Conservation (phyloP, 2,329 filamentous ascomycete species). For the Pyrenophora tritici-repentis region DNA sequence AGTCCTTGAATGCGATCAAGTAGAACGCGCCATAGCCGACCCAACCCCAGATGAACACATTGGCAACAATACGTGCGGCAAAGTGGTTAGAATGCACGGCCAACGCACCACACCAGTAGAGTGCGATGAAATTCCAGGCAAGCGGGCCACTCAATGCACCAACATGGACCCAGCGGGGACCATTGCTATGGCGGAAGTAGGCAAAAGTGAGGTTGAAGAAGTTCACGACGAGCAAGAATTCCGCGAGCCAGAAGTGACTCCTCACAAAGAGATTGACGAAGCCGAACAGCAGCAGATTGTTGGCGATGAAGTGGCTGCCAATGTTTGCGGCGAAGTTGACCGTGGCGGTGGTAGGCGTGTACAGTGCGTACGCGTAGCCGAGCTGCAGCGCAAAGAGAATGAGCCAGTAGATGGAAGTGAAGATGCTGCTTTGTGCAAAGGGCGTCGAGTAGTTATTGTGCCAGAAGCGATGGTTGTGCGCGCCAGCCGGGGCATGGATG, state of each 20-base stretch:
- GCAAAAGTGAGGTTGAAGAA: conserved; percentile 78
- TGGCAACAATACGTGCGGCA: conserved; percentile 78
- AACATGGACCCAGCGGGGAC: conserved; percentile 75
- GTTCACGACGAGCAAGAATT: conserved; percentile 77
- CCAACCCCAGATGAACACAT: conserved; percentile 86
- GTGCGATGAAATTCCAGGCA: conserved; percentile 82
- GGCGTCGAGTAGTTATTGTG: conserved; percentile 74
- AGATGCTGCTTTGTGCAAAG: conserved; percentile 72
- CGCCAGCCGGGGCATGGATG: conserved; percentile 67
- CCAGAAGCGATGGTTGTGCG: conserved; percentile 67
- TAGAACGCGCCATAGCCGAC: conserved; percentile 78
- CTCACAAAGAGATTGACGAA: conserved; percentile 85
- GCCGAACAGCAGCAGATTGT: conserved; percentile 81
- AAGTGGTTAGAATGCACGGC: conserved; percentile 71
- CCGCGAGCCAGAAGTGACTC: conserved; percentile 73
- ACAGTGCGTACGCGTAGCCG: conserved; percentile 77
- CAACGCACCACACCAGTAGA: conserved; percentile 89
- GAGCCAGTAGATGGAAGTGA: conserved; percentile 76
- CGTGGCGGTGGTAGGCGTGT: conserved; percentile 66
- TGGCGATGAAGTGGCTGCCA: conserved; percentile 81
- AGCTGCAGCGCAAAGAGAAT: conserved; percentile 75
- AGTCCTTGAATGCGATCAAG: conserved; percentile 73
- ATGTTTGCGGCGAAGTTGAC: conserved; percentile 75
- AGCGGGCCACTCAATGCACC: conserved; percentile 77
- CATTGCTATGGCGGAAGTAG: conserved; percentile 78